Conservation (phyloP, 1,284 basidiomycete species). For the Trametes versicolor region DNA sequence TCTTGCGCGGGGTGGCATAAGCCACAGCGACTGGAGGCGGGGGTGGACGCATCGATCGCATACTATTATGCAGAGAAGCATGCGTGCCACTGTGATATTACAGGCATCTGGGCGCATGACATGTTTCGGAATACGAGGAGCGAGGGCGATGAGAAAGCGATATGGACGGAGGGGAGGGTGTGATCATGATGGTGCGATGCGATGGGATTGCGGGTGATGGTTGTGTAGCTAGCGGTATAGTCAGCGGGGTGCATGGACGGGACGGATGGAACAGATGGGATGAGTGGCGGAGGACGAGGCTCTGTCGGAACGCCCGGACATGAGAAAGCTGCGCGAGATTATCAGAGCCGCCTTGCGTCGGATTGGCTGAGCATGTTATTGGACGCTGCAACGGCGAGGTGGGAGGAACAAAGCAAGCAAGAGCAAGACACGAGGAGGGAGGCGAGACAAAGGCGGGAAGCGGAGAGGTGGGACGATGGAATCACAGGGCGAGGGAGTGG, state of each 20-base stretch:
- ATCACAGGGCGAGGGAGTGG: conserved; percentile 15
- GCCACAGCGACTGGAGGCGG: conserved; percentile 1
- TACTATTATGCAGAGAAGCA: conserved; percentile 14
- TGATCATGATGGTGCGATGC: conserved; percentile 29
- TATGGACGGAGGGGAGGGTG: conserved; percentile 11
- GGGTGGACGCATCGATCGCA: conserved; percentile 20
- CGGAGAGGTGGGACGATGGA: conserved; percentile 19
- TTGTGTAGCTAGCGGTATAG: conserved; percentile 15
- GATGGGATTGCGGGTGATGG: conserved; percentile 26
- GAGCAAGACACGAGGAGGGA: conserved; percentile 5
- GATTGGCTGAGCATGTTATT: conserved; percentile 11
- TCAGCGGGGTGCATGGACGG: conserved; percentile 14
- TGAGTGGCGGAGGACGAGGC: conserved; percentile 15
- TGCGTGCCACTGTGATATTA: not conserved
- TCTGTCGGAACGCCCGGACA: conserved; percentile 15
- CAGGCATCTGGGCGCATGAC: conserved; percentile 5
- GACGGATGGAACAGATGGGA: conserved; percentile 23
- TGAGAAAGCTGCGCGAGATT: conserved; percentile 4
- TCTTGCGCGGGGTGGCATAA: not conserved
- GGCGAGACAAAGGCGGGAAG: not conserved
- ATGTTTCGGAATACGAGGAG: conserved; percentile 12
- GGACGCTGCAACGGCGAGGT: not conserved
- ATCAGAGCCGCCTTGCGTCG: not conserved
- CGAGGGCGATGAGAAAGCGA: conserved; percentile 27
- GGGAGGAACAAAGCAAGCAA: not conserved